Evolutionary conservation across 306 rosid genomes (phyloP), one percentile per base, ranked within the genome.

Genomic region (Cicer yamashitae): DNA sequence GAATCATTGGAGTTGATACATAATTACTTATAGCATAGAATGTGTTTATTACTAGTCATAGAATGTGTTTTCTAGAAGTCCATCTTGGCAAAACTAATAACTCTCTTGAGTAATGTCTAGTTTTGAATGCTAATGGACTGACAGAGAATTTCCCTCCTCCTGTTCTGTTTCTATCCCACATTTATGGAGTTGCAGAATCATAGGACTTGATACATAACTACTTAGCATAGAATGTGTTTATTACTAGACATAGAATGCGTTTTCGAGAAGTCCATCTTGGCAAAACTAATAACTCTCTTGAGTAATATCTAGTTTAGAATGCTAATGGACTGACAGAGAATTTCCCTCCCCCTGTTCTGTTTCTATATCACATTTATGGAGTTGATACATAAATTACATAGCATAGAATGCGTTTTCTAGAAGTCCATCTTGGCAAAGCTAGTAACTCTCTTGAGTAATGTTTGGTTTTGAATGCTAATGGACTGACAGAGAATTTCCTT

Each of bases 361-460:
- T 59, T 56, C 66, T 83, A 3, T 71, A 67, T 25, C 38, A 22
- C 2, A 0, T 39, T 38, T 51, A 84, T 82, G 77, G 89, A 76
- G 88, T 76, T 56, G 86, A 83, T 73, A 82, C 85, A 82, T 82
- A 18, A 20, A 46, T 34, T 39, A 56, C 17, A 7, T 52, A 17
- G 40, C 38, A 39, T 52, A 52, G 59, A 52, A 15, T 52, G 25
- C 8, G 13, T 14, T 25, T 7, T 13, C 2, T 13, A 1, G 30
- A 6, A 74, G 92, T 90, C 89, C 92, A 87, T 90, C 92, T 87
- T 89, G 96, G 94, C 88, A 86, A 86, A 84, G 88, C 92, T 83
- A 86, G 34, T 77, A 86, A 77, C 80, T 83, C 53, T 64, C 25
- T 6, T 39, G 4, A 75, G 87, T 81, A 12, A 67, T 90, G 83